These are phyloP conservation scores for Ustilago tritici DNA, from an alignment of 1,284 basidiomycete species.

Conservation along the genomic window DNA sequence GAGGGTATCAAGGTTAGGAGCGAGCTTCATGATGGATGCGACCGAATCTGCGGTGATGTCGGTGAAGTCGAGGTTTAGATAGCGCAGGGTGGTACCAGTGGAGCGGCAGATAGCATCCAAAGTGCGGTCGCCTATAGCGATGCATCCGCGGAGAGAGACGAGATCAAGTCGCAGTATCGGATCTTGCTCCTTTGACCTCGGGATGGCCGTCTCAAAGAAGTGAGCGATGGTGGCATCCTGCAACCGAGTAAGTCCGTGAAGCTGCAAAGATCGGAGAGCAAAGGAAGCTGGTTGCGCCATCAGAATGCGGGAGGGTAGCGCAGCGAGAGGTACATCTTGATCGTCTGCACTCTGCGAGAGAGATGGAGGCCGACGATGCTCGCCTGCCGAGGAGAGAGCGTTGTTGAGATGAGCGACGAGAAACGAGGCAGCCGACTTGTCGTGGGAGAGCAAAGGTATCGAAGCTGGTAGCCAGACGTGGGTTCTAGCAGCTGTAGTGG, in stretches of 20 bases:
- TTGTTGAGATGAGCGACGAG: conserved; percentile 29
- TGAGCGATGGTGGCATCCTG: conserved; percentile 31
- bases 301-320: conserved; percentile 9
- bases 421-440: conserved; percentile 31
- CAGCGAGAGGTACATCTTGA: conserved; percentile 22
- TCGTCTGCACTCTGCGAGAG: neutral
- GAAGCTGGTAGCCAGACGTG: conserved; percentile 45
- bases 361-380: neutral
- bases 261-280: conserved; percentile 37
- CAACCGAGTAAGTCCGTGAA: conserved; percentile 41
- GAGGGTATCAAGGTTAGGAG: conserved; percentile 23
- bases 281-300: conserved; percentile 21
- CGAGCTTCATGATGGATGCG: conserved; percentile 13
- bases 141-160: conserved; percentile 35
- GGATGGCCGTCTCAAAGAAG: conserved; percentile 27
- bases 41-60: conserved; percentile 38
- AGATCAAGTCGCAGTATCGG: conserved; percentile 25
- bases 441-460: conserved; percentile 36
- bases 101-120: conserved; percentile 31
- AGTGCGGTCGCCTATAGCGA: conserved; percentile 34
- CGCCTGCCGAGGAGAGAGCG: conserved; percentile 7
- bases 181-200: neutral
- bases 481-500: conserved; percentile 18
- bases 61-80: conserved; percentile 49
- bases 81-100: conserved; percentile 26